Base-by-base conservation (phyloP, 2,329 filamentous ascomycete genomes). In the Epicoccum sorghinum region DNA sequence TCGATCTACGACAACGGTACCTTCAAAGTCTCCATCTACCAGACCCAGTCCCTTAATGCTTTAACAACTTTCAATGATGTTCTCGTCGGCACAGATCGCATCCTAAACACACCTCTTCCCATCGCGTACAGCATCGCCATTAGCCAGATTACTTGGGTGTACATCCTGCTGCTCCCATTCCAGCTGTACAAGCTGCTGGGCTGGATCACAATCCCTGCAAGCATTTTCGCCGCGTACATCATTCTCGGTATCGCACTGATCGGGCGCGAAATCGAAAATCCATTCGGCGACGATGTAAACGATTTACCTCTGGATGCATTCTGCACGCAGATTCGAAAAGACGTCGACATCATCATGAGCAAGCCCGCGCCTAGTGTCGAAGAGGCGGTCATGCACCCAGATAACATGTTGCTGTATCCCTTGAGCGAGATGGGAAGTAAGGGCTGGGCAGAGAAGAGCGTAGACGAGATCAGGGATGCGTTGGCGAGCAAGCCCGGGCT, bases 71-170 rank as follows among this genome's bases (percentile, higher is more conserved):
- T 95, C 51, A 90, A 89, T 68, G 90, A 96, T 58, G 83, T 88
- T 38, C 79, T 91, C 64, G 85, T 84, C 4, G 86, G 87, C 44
- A 87, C 86, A 18, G 90, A 95, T 66, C 87, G 90, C 54, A 87
- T 96, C 29, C 83, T 93, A 14, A 90, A 87, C 71, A 95, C 91
- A 0, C 91, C 91, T 1, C 81, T 95, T 0, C 91, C 91, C 1
- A 82, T 91, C 46, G 91, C 90, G n/a, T 95, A 95, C 77, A 85
- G 83, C 61, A 95, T 96, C 62, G 86, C 90, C 61, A 93, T 95
- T 69, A 85, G 86, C 25, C 91, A 95, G 68, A 93, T 95, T 65
- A 91, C 91, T 24, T 92, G 89, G 85, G 83, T 92, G 37, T 96
- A 95, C 73, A 86, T 95, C 52, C 76, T 91, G 47, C 80, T 91